phyloP scores from a whole-genome alignment of 2,329 filamentous ascomycete genomes.

The Aureobasidium sp. region DNA sequence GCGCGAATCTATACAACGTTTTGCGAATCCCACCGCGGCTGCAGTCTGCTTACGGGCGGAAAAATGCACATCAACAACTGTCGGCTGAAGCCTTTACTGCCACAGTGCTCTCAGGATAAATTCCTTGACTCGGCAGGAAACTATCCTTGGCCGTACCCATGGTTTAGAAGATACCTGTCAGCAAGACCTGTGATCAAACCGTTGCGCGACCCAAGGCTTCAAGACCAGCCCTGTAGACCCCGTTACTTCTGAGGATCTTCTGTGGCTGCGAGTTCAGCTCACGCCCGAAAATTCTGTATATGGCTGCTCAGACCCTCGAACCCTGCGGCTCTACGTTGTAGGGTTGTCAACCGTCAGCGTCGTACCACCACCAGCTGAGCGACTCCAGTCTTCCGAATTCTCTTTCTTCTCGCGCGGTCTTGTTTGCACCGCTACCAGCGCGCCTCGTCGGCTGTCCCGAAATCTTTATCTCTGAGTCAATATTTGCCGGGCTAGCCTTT shows the following conservation, averaged over 20 bases:
- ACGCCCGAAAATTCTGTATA: neutral
- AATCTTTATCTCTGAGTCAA: neutral
- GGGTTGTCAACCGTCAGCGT: neutral
- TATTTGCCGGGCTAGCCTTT: neutral
- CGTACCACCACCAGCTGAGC: neutral
- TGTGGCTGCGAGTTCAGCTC: neutral
- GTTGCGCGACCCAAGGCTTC: neutral
- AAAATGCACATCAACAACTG: neutral
- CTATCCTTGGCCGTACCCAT: neutral
- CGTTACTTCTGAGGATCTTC: neutral
- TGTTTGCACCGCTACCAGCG: neutral
- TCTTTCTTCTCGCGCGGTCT: neutral
- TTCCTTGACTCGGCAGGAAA: neutral
- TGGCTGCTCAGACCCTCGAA: neutral
- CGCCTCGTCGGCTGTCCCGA: neutral
- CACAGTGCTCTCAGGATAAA: neutral
- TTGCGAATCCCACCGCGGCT: neutral
- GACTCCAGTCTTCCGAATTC: neutral
- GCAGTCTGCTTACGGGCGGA: neutral
- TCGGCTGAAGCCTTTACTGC: neutral
- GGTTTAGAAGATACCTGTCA: neutral
- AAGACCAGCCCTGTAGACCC: neutral
- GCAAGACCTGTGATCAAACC: constrained; percentile 5
- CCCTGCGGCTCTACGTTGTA: constrained; percentile 3
- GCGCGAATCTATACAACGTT: neutral